Percentiles rank a stretch among this genome's conserved stretches.
Conservation (phyloP, 495 filamentous ascomycete genomes). For the Halenospora varia region DNA sequence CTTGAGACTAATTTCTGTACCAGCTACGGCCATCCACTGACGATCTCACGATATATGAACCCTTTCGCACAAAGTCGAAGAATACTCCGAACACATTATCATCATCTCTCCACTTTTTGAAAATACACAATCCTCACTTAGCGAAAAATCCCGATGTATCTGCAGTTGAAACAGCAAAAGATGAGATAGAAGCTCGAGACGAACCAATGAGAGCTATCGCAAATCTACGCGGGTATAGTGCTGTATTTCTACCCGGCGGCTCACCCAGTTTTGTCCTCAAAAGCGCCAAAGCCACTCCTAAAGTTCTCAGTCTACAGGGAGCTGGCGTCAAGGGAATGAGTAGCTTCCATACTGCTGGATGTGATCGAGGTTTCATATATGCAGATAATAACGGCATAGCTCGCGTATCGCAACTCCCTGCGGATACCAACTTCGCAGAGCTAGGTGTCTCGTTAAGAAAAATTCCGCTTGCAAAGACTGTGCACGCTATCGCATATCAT, state of each 20-base stretch:
- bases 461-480: slow-evolving; percentile 62
- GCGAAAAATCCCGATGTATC: slow-evolving; percentile 44
- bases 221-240: slow-evolving; percentile 69
- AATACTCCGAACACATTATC: slow-evolving; percentile 28
- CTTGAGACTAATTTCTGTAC: slow-evolving; percentile 4
- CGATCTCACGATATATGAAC: slow-evolving; percentile 84
- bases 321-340: slow-evolving; percentile 61
- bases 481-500: slow-evolving; percentile 74
- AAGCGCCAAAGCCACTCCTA: slow-evolving; percentile 68
- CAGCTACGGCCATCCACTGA: slow-evolving; percentile 74
- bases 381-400: slow-evolving; percentile 63
- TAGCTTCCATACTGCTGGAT: slow-evolving; percentile 66
- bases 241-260: slow-evolving; percentile 74
- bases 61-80: slow-evolving; percentile 49
- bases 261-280: slow-evolving; percentile 78
- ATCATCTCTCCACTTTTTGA: slow-evolving; percentile 64
- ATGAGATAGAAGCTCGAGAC: slow-evolving; percentile 6
- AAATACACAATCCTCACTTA: slow-evolving; percentile 61
- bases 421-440: slow-evolving; percentile 58
- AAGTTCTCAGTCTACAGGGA: slow-evolving; percentile 66
- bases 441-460: slow-evolving; percentile 67
- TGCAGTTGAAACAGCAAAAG: slow-evolving; percentile 13
- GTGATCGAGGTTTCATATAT: slow-evolving; percentile 77
- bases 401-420: slow-evolving; percentile 63
- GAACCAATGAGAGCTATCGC: slow-evolving; percentile 25